Base-by-base conservation (phyloP, 495 filamentous ascomycete genomes). In the Stereocaulon alpinum region DNA sequence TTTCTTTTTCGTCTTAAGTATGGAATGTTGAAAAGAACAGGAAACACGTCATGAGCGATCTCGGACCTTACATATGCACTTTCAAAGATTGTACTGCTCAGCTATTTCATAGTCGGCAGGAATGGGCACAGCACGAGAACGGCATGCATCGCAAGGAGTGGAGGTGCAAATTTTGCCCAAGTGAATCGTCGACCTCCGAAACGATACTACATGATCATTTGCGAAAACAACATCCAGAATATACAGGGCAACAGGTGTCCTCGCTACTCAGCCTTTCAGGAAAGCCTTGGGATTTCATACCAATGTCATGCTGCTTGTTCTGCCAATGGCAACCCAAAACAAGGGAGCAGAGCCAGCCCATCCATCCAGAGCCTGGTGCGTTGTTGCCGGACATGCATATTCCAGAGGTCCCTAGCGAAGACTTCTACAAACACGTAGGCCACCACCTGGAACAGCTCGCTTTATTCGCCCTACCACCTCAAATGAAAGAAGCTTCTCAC, bases 71-170 rank as follows among this genome's bases (percentile, higher is more conserved):
- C 48, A 57, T 72, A 0, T 73, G 69, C 57, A 70, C 70, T 1
- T 59, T 69, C 20, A 60, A 66, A 0, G 61, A 66, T 10, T 73
- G 70, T 32, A 58, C 66, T 20, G 17, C 51, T 10, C 51, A 61
- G 47, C 52, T 63, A 6, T 73, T 74, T 53, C 49, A 48, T 3
- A 60, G 63, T 50, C 60, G 61, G 4, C 56, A 68, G 10, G 55
- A 67, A 0, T 73, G 71, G 71, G 68, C 70, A 32, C 34, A 64
- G 2, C 71, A 73, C 55, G 70, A 74, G 47, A 56, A 72, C 50
- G 43, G 59, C 27, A 54, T 44, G 0, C 72, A 74, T 55, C 65
- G 66, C 24, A 57, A 47, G 18, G 11, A 44, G 2, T 74, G 68
- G 40, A 49, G 4, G 0, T 73, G 71, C 34, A 30, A 32, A 14